Percentiles rank a stretch among this genome's conserved stretches.
phyloP scores from a whole-genome alignment of 2,329 filamentous ascomycete genomes.

The Capronia americana region DNA sequence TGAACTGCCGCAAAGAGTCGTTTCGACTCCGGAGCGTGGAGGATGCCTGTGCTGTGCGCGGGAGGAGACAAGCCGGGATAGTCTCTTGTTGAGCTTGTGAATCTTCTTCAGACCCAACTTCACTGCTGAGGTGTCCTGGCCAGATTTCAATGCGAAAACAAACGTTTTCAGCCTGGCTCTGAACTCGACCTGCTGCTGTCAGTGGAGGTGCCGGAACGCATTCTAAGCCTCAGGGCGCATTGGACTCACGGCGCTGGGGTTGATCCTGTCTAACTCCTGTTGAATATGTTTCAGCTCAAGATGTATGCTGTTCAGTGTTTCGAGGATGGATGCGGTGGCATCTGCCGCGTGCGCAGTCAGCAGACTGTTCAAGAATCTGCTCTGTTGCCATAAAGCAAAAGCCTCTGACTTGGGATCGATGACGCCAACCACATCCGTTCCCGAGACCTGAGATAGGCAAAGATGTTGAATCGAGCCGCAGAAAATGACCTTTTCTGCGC shows the following conservation, averaged over 20 bases:
- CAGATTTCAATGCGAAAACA: neutral
- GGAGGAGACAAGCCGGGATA: neutral
- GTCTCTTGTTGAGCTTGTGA: neutral
- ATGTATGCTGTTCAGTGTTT: neutral
- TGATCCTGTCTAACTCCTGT: neutral
- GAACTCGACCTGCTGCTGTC: neutral
- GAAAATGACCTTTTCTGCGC: constrained; percentile 11
- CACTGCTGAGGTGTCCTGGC: neutral
- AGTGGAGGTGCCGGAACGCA: neutral
- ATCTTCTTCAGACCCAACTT: neutral
- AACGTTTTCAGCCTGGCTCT: neutral
- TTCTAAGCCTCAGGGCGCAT: neutral
- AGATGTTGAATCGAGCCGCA: constrained; percentile 9
- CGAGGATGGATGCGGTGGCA: neutral
- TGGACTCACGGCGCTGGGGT: neutral
- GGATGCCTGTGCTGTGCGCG: neutral
- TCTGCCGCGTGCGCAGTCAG: neutral
- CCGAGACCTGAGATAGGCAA: neutral
- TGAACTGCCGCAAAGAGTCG: neutral
- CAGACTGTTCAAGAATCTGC: neutral
- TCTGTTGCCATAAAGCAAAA: neutral
- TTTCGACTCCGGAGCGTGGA: neutral
- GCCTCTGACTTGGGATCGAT: neutral
- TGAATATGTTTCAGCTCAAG: neutral
- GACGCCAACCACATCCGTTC: neutral